phyloP scores from a whole-genome alignment of 768 basidiomycete species.

The Mycena epipterygia region DNA sequence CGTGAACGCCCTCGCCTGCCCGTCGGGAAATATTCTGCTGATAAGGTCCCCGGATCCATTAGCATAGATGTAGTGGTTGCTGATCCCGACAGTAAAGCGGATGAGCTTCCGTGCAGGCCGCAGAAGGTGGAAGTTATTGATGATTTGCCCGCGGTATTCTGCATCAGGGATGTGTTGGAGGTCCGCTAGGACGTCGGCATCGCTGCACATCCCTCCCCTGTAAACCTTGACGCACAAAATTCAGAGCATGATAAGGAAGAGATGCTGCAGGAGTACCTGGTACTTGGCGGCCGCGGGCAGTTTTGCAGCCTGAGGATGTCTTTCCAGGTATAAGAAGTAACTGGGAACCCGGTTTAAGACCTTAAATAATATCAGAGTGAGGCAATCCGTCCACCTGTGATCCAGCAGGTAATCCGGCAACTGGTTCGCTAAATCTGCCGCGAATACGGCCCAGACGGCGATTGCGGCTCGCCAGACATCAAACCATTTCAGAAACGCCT shows the following conservation, averaged over 20 bases:
- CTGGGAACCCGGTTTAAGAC: not conserved
- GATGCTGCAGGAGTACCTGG: not conserved
- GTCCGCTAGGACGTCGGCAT: not conserved
- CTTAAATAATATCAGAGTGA: not conserved
- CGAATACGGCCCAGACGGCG: not conserved
- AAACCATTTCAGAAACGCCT: not conserved
- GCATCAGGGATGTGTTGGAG: not conserved
- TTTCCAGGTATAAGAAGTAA: not conserved
- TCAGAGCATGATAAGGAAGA: not conserved
- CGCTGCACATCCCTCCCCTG: not conserved
- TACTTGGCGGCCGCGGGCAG: not conserved
- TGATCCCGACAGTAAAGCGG: not conserved
- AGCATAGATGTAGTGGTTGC: not conserved
- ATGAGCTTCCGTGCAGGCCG: not conserved
- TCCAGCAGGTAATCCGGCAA: not conserved
- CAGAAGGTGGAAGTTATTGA: not conserved
- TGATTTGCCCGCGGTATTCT: not conserved
- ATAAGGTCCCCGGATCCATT: not conserved
- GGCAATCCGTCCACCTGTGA: not conserved
- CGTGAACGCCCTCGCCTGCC: not conserved
- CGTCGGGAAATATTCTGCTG: not conserved
- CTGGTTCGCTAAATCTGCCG: conserved; percentile 12
- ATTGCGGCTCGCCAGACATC: not conserved
- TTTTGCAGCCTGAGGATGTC: not conserved
- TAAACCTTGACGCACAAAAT: not conserved